These are phyloP conservation scores for Ehretia macrophylla DNA, from an alignment of 257 asterid genomes.

Conservation along the genomic window DNA sequence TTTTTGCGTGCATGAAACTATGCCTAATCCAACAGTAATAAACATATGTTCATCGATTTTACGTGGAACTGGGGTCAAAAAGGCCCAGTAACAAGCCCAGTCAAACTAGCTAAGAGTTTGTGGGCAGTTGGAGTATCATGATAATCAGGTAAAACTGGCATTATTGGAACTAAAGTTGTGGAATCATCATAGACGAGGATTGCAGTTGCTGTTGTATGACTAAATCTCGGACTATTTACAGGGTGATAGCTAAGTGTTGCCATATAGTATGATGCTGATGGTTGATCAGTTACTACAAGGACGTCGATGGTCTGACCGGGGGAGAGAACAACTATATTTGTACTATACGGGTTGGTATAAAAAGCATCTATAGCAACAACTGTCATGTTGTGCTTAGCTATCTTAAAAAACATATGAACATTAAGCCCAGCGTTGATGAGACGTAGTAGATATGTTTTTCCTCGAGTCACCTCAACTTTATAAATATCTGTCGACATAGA, in stretches of 20 bases:
- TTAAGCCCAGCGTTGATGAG: slow-evolving; percentile 1
- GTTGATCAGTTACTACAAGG: background rate
- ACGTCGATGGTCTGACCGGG: slow-evolving; percentile 3
- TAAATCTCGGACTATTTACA: background rate
- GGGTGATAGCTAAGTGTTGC: slow-evolving; percentile 1
- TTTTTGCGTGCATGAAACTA: background rate
- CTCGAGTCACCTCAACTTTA: slow-evolving; percentile 1
- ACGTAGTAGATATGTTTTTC: slow-evolving; percentile 10
- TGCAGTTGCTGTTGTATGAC: background rate
- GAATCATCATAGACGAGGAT: background rate
- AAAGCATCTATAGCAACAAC: slow-evolving; percentile 5
- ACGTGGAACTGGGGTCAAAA: slow-evolving; percentile 3
- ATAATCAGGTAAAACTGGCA: slow-evolving; percentile 1
- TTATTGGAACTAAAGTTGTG: background rate
- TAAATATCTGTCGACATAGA: background rate
- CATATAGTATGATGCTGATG: slow-evolving; percentile 1
- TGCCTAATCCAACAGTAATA: background rate
- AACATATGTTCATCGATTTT: slow-evolving; percentile 4
- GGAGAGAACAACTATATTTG: background rate
- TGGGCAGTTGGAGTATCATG: background rate
- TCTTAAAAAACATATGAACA: background rate
- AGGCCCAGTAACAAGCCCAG: slow-evolving; percentile 1
- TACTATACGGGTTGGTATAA: background rate
- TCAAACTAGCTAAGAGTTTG: slow-evolving; percentile 1
- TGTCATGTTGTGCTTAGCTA: slow-evolving; percentile 1